Percentiles rank a stretch among this genome's conserved stretches.
Evolutionary conservation across 345 rosid species (phyloP).

Genomic region (Nephelium lappaceum): DNA sequence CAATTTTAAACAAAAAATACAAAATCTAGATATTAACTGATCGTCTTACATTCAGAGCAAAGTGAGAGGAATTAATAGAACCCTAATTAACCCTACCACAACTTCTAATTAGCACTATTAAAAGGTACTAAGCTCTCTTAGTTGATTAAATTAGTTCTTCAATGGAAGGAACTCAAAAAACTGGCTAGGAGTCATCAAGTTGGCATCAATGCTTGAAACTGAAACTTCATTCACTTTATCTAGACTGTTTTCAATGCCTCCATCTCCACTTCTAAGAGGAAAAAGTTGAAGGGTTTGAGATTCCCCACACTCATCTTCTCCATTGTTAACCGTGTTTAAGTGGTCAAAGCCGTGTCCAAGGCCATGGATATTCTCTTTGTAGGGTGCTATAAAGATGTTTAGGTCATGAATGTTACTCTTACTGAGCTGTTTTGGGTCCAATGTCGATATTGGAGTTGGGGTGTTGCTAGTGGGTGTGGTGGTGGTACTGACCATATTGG

Average conservation of each 20-base stretch:
- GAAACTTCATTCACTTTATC: constrained; percentile 41
- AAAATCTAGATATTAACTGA: constrained; percentile 24
- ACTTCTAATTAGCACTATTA: neutral
- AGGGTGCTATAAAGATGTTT: constrained; percentile 39
- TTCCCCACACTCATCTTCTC: constrained; percentile 38
- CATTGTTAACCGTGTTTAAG: constrained; percentile 21
- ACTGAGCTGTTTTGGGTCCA: constrained; percentile 38
- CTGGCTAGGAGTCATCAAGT: constrained; percentile 40
- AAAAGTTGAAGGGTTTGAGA: constrained; percentile 74
- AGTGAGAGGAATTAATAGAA: neutral
- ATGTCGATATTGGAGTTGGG: constrained; percentile 3
- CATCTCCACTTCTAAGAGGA: constrained; percentile 52
- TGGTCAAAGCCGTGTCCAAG: constrained; percentile 7
- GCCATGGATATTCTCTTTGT: constrained; percentile 34
- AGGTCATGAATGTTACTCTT: constrained; percentile 29
- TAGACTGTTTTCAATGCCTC: constrained; percentile 24
- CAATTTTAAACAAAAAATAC: constrained; percentile 46
- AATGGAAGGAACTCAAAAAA: constrained; percentile 86
- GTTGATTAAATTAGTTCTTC: constrained; percentile 45
- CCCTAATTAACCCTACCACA: neutral
- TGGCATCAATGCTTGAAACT: constrained; percentile 27
- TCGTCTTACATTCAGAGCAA: constrained; percentile 30
- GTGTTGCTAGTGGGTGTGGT: constrained; percentile 19
- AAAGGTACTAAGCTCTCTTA: neutral
- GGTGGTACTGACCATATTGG: constrained; percentile 26